Base-by-base conservation (phyloP, 2,329 filamentous ascomycete genomes). In the Botryotinia calthae region DNA sequence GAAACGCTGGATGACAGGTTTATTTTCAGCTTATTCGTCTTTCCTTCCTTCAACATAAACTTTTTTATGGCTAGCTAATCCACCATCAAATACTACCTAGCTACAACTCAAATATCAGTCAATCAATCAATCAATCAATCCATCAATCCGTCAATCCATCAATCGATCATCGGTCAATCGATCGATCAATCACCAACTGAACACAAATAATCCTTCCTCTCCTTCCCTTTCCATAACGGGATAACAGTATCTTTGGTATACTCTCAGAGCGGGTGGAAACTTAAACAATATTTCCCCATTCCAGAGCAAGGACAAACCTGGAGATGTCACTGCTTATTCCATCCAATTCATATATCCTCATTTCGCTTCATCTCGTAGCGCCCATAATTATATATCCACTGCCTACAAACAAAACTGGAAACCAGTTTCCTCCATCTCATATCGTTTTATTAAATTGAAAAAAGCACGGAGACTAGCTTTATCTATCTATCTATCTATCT, bases 331-430 rank as follows among this genome's bases (percentile, higher is more conserved):
- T 65, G 44, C 44, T 65, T 37, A 51, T 51, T 54, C n/a, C 31
- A 40, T 66, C 63, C 31, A 66, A 37, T 46, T 66, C 20, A 18
- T 66, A 18, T 54, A 54, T 54, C 25, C 51, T 66, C 64, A 66
- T 66, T 28, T 66, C 64, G 64, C 64, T 66, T 66, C 46, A 3
- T 20, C 14, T 51, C 31, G 8, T 66, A 66, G 31, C 46, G 46
- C 31, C 22, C 34, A 37, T 28, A 18, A 28, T 56, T 18, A 7
- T 14, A n/a, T 56, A 28, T 56, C 51, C 51, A 28, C 51, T 2
- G 46, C 31, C 7, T 51, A 25, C 31, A 64, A 63, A 31, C n/a
- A 16, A 46, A 64, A 31, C 16, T 10, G 18, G 40, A 10, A 63
- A 8, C 10, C 48, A 54, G 25, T 16, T 12, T n/a, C 48, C 5